Percentiles rank a stretch among this genome's conserved stretches.
Evolutionary conservation across 139 green algal species (phyloP).

Genomic region (Volvox africanus): DNA sequence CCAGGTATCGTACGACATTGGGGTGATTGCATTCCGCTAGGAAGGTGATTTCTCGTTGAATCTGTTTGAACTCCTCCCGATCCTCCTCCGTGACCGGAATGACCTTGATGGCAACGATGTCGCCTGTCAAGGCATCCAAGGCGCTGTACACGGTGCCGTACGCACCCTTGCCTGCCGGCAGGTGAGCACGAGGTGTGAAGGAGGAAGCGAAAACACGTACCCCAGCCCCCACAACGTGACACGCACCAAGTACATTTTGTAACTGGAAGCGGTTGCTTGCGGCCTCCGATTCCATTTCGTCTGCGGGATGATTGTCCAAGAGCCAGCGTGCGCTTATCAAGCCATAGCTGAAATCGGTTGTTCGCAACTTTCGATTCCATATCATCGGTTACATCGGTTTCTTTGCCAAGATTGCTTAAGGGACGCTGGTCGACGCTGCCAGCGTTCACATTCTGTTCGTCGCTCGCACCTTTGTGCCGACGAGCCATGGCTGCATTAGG

Average conservation of each 20-base stretch:
- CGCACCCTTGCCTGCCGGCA: constrained; percentile 72
- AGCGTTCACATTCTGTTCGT: no score
- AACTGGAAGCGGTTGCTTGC: constrained; percentile 30
- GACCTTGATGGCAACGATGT: constrained; percentile 89
- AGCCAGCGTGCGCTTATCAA: no score
- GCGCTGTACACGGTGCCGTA: constrained; percentile 93
- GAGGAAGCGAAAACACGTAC: neutral
- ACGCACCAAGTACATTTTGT: constrained; percentile 13
- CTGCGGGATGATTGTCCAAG: neutral
- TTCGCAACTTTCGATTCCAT: no score
- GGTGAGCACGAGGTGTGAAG: neutral
- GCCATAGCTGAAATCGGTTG: no score
- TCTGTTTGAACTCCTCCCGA: constrained; percentile 72
- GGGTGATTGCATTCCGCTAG: constrained; percentile 94
- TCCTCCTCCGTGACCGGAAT: constrained; percentile 48
- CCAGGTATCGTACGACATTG: constrained; percentile 94
- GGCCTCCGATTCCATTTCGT: constrained; percentile 26
- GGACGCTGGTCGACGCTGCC: no score
- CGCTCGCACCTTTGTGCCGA: no score
- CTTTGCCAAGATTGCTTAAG: no score
- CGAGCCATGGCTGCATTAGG: no score
- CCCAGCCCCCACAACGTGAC: neutral
- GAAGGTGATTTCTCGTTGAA: constrained; percentile 85
- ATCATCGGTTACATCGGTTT: no score
- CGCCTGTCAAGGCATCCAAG: constrained; percentile 60